Percentiles rank a stretch among this genome's conserved stretches.
Conservation (phyloP, 805 yeast genomes). For the Cephaloascus albidus region DNA sequence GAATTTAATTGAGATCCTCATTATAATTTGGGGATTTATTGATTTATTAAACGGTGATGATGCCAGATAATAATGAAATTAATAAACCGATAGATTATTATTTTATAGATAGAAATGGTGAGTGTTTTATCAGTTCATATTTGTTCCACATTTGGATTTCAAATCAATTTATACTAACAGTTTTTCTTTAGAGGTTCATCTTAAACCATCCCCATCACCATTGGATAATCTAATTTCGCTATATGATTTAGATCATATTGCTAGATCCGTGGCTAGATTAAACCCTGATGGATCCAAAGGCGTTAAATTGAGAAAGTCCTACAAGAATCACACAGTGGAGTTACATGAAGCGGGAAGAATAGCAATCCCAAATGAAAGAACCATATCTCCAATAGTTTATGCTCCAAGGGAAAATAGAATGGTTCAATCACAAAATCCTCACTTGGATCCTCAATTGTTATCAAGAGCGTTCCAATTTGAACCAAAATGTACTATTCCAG, state of each 20-base stretch:
- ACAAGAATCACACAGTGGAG: constrained; percentile 85
- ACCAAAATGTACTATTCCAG: constrained; percentile 61
- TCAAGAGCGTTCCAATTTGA: constrained; percentile 47
- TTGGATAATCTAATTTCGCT: constrained; percentile 58
- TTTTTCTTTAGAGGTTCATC: constrained; percentile 22
- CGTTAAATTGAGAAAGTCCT: constrained; percentile 86
- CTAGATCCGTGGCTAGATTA: constrained; percentile 76
- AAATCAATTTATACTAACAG: no score
- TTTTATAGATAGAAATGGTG: constrained; percentile 16
- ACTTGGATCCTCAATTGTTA: constrained; percentile 41
- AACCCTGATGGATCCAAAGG: constrained; percentile 88
- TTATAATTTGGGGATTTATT: no score
- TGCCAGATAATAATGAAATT: background rate
- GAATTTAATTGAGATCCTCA: no score
- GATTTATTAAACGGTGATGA: background rate
- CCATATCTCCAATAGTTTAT: constrained; percentile 26
- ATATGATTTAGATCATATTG: constrained; percentile 59
- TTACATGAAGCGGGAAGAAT: constrained; percentile 61
- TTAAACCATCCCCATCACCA: constrained; percentile 57
- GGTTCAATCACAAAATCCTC: constrained; percentile 32
- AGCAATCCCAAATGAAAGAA: constrained; percentile 42
- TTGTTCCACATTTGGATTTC: no score
- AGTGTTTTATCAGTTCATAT: no score
- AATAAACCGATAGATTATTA: constrained; percentile 10
- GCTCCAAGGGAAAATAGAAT: constrained; percentile 30